Conservation (phyloP, 2,329 filamentous ascomycete genomes). For the Trichoderma koningii region DNA sequence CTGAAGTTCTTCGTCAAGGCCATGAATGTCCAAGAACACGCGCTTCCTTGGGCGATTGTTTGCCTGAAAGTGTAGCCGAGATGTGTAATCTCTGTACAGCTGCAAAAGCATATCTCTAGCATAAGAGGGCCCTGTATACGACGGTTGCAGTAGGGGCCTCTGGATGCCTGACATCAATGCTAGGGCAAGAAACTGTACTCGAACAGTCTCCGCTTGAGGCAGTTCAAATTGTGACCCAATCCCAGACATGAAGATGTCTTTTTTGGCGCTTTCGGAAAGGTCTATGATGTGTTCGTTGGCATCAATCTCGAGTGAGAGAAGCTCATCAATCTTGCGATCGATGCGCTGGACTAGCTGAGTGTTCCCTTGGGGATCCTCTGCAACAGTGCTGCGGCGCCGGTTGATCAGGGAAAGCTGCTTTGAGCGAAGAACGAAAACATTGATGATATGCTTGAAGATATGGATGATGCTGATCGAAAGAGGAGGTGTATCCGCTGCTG, state of each 20-base stretch:
- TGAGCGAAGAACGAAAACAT: background rate
- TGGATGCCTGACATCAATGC: background rate
- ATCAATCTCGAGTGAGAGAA: background rate
- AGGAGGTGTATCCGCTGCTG: background rate
- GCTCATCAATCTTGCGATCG: background rate
- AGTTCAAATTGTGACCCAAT: background rate
- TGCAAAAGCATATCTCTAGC: background rate
- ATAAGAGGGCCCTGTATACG: background rate
- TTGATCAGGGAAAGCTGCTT: background rate
- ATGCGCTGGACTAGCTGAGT: background rate
- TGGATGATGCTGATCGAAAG: background rate
- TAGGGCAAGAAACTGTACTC: slow-evolving; percentile 3
- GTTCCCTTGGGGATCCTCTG: background rate
- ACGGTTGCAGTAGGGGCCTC: background rate
- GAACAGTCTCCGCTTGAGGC: background rate
- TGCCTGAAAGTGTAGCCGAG: slow-evolving; percentile 15
- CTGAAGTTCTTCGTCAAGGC: slow-evolving; percentile 31
- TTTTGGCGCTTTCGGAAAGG: background rate
- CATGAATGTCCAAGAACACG: slow-evolving; percentile 29
- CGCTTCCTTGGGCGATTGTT: slow-evolving; percentile 13
- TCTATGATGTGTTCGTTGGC: background rate
- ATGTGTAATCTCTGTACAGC: slow-evolving; percentile 8
- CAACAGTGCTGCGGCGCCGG: background rate
- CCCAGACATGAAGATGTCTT: background rate
- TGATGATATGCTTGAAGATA: background rate